phyloP scores from a whole-genome alignment of 768 basidiomycete species.

The Kwoniella sp. region DNA sequence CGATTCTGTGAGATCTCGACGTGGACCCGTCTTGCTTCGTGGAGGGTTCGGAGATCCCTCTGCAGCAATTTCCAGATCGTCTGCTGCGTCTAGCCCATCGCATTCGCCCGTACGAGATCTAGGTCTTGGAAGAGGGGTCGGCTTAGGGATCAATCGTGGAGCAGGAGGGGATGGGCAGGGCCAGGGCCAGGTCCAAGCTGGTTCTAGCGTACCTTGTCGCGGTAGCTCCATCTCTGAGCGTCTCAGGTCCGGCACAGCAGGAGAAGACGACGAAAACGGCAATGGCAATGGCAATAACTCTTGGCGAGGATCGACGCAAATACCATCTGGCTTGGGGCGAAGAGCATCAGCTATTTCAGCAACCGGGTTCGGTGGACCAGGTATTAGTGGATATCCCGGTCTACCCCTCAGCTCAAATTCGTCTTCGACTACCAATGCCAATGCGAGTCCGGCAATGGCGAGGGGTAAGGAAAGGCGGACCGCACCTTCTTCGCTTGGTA shows the following conservation, averaged over 20 bases:
- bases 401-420: neutral
- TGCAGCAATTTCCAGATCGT: neutral
- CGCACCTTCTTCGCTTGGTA: conserved; percentile 15
- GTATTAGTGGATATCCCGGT: conserved; percentile 13
- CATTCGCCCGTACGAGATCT: conserved; percentile 19
- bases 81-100: conserved; percentile 18
- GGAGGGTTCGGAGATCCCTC: conserved; percentile 43
- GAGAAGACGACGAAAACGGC: neutral
- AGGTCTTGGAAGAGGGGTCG: conserved; percentile 6
- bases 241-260: neutral
- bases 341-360: neutral
- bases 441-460: neutral
- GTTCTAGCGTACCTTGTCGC: neutral
- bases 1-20: conserved; percentile 25
- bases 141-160: conserved; percentile 10
- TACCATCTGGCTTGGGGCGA: neutral
- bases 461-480: conserved; percentile 14
- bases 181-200: neutral
- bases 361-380: neutral
- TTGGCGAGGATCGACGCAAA: neutral
- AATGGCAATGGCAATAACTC: neutral
- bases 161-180: neutral
- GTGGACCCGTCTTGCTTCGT: conserved; percentile 47
- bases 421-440: neutral
- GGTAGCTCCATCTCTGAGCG: neutral